These are phyloP conservation scores for Boletus eberwhitei DNA, from an alignment of 768 basidiomycete genomes.

Conservation along the genomic window DNA sequence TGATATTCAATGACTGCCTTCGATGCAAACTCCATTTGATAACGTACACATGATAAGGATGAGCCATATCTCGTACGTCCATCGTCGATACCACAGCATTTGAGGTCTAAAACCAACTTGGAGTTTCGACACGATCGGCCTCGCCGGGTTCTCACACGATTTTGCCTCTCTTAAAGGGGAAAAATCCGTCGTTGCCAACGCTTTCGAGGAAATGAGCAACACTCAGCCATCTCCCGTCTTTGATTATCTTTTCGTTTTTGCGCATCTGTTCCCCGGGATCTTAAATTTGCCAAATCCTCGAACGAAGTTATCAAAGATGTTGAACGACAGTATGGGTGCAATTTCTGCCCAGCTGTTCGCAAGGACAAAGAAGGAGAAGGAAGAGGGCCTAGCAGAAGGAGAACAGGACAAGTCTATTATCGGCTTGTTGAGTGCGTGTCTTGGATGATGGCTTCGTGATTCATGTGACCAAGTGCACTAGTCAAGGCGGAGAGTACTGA, in stretches of 20 bases:
- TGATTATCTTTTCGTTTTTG: slow-evolving; percentile 24
- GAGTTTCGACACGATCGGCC: slow-evolving; percentile 43
- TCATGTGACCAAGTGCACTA: slow-evolving; percentile 6
- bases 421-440: slow-evolving; percentile 34
- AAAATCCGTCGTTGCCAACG: slow-evolving; percentile 1
- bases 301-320: slow-evolving; percentile 21
- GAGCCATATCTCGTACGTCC: slow-evolving; percentile 43
- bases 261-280: slow-evolving; percentile 28
- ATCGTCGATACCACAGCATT: not conserved
- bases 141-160: slow-evolving; percentile 45
- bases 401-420: slow-evolving; percentile 37
- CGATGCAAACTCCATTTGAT: not conserved
- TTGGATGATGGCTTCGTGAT: not conserved
- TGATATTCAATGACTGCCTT: not conserved
- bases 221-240: slow-evolving; percentile 20
- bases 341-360: slow-evolving; percentile 35
- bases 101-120: not conserved
- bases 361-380: slow-evolving; percentile 33
- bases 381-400: slow-evolving; percentile 21
- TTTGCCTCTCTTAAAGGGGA: slow-evolving; percentile 42
- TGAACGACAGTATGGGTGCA: slow-evolving; percentile 29
- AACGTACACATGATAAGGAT: slow-evolving; percentile 29
- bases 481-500: slow-evolving; percentile 38
- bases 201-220: slow-evolving; percentile 27
- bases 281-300: slow-evolving; percentile 33